These are phyloP conservation scores for Takakia lepidozioides DNA, from an alignment of 225 moss, liverwort and hornwort genomes.

Conservation along the genomic window DNA sequence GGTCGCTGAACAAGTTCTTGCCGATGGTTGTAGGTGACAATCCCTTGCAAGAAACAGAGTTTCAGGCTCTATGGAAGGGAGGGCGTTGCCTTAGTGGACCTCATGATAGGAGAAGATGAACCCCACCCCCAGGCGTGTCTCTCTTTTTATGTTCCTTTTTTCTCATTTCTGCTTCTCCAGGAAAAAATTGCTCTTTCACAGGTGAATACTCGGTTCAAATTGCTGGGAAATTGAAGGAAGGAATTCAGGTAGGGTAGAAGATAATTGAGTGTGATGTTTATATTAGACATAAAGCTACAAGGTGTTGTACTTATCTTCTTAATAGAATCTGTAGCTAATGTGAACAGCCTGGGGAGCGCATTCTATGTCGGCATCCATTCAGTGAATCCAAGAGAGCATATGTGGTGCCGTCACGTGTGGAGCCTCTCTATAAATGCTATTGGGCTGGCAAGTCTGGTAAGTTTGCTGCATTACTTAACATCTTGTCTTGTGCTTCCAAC, in stretches of 20 bases:
- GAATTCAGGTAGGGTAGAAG: too few species aligned
- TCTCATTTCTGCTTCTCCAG: neutral
- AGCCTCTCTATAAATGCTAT: constrained; percentile 86
- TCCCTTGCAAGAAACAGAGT: constrained; percentile 90
- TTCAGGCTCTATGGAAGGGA: constrained; percentile 82
- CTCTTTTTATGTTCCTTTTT: neutral
- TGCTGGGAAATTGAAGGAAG: too few species aligned
- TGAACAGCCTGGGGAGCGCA: constrained; percentile 81
- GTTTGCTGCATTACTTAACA: too few species aligned
- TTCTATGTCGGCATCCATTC: constrained; percentile 95
- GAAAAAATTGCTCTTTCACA: too few species aligned
- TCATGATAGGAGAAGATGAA: constrained; percentile 81
- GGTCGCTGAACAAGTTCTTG: too few species aligned
- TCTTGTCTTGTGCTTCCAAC: too few species aligned
- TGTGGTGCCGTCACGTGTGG: constrained; percentile 79
- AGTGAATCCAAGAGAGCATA: constrained; percentile 87
- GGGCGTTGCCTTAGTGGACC: constrained; percentile 81
- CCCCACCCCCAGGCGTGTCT: constrained; percentile 57
- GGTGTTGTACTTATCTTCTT: neutral
- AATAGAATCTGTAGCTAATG: too few species aligned
- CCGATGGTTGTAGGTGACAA: constrained; percentile 62
- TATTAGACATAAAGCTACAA: too few species aligned
- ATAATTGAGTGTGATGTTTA: too few species aligned
- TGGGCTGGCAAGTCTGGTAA: constrained; percentile 70
- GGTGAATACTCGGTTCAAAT: too few species aligned